Evolutionary conservation across 176 grass and related monocot species (phyloP).

Genomic region (Rhipidocladum racemiflorum): DNA sequence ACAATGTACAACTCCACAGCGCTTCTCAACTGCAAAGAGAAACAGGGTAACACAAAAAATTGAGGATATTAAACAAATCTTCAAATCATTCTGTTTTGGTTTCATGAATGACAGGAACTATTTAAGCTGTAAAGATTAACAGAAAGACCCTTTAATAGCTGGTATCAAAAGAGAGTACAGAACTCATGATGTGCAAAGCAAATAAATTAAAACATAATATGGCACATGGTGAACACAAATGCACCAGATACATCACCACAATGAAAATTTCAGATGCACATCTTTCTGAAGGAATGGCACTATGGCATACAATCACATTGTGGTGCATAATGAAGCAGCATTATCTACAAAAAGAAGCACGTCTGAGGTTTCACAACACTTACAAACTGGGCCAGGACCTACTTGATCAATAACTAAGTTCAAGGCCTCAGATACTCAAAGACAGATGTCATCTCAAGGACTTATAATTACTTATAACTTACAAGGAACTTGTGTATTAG

Average conservation of each 20-base stretch:
- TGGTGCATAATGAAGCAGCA: not conserved
- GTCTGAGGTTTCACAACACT: not conserved
- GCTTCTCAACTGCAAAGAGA: not conserved
- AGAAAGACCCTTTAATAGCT: not conserved
- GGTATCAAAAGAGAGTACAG: not conserved
- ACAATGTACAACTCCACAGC: not conserved
- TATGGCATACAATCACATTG: not conserved
- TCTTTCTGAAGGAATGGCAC: not conserved
- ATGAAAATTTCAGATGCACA: not conserved
- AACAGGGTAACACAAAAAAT: not conserved
- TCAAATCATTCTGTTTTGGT: not conserved
- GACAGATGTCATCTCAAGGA: not conserved
- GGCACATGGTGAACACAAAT: not conserved
- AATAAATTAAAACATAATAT: not conserved
- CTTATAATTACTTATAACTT: not conserved
- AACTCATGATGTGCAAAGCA: not conserved
- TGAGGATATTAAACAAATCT: not conserved
- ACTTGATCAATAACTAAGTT: not conserved
- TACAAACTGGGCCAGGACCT: not conserved
- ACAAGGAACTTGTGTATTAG: not conserved
- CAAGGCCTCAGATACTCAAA: not conserved
- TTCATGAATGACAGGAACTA: not conserved
- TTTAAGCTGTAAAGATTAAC: not conserved
- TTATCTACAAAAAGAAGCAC: conserved; percentile 5
- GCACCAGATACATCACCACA: not conserved